A percentile compares a stretch with the other conserved stretches of the same genome.
Evolutionary conservation across 148 eudicot genomes (phyloP).

Genomic region (Dysphania ambrosioides): DNA sequence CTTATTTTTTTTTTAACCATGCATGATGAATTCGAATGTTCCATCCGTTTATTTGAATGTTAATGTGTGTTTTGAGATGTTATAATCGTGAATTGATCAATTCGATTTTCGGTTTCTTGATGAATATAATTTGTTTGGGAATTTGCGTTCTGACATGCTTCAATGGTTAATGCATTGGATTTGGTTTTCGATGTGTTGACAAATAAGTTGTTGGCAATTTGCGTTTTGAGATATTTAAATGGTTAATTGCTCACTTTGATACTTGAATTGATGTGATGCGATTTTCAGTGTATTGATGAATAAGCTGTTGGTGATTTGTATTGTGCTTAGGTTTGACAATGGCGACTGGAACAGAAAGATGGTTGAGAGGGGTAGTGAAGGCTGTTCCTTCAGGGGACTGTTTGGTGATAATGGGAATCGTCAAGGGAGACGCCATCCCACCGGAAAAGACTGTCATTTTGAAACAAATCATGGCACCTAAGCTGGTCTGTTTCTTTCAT

Average conservation of each 20-base stretch:
- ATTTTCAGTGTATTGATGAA: background rate
- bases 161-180: background rate
- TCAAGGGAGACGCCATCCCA: constrained; percentile 58
- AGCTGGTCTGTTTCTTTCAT: constrained; percentile 51
- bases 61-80: background rate
- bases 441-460: constrained; percentile 84
- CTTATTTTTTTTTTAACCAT: background rate
- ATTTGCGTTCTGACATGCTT: background rate
- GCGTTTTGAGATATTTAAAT: background rate
- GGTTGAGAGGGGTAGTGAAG: constrained; percentile 88
- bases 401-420: constrained; percentile 72
- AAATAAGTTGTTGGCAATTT: too few species aligned
- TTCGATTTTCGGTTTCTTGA: background rate
- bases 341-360: constrained; percentile 50
- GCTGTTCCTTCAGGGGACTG: constrained; percentile 94
- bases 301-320: background rate
- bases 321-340: constrained; percentile 46
- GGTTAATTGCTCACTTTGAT: background rate
- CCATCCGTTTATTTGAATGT: constrained; percentile 18
- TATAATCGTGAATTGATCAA: background rate
- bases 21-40: constrained; percentile 21
- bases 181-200: too few species aligned
- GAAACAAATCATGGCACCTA: constrained; percentile 74
- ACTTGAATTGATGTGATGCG: too few species aligned
- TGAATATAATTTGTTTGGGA: too few species aligned